Evolutionary conservation across 352 stramenopile genomes (phyloP), one percentile per base, ranked within the genome.

Genomic region (Phytophthora agathidicida): DNA sequence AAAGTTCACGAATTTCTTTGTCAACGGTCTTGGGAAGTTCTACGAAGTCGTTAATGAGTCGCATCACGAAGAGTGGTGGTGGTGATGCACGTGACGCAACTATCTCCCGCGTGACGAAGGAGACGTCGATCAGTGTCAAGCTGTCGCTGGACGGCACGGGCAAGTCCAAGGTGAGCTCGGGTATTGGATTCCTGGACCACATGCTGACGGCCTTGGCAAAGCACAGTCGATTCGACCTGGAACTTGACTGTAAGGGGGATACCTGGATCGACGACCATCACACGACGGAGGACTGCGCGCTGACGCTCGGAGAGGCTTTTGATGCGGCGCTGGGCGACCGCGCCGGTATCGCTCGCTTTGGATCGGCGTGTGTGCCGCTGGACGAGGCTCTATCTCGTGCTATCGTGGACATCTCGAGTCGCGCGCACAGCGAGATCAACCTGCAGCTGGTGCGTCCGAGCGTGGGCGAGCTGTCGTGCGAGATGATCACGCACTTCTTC

Each of bases 191-290:
- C 46, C 68, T 99, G 47, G 93, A 99, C 73, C 91, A 91, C 58
- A 97, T 98, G 74, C 77, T 97, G 41, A 89, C 77, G 14, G 77
- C 81, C 19, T 59, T 98, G 9, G 80, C 89, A 22, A 89, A 98
- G 75, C 91, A 98, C 68, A 94, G 82, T 48, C 84, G 90, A 26
- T 93, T 97, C 44, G 89, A 98, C 56, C 51, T 98, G 8, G 71
- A 89, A 42, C 81, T 98, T 6, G 68, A 80, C 26, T 98, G 90
- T 70, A 89, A 94, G 45, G 96, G 96, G 50, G 96, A 99, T 71
- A 89, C 91, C 28, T 98, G 89, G 86, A 97, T 99, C 35, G 96
- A 99, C 69, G 96, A 99, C 77, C 96, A 99, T 66, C 96, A 99
- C 73, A 98, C 93, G 33, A 94, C 87, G 13, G 96, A 99, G 71